These are phyloP conservation scores for Globisporangium paroecandrum DNA, from an alignment of 352 stramenopile genomes.

Conservation along the genomic window DNA sequence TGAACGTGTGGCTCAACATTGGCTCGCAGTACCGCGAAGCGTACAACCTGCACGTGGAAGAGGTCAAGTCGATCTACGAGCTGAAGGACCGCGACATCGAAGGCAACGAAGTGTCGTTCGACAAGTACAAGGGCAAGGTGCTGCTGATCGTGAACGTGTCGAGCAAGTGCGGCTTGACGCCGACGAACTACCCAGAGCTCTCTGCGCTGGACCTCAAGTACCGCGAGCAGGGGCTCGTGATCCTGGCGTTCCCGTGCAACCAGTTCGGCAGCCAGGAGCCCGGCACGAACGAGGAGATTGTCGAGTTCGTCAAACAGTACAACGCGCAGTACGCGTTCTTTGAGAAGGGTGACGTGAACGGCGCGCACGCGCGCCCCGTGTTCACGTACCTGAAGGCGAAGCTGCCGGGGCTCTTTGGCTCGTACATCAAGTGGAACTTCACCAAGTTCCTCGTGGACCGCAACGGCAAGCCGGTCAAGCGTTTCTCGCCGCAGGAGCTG, in stretches of 20 bases:
- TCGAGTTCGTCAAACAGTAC: conserved; percentile 44
- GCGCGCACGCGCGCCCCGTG: conserved; percentile 23
- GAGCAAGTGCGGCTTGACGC: conserved; percentile 44
- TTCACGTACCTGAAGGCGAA: conserved; percentile 31
- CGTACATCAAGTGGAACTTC: conserved; percentile 4
- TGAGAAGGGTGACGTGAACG: conserved; percentile 56
- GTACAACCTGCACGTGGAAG: conserved; percentile 18
- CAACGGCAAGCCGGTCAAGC: background rate
- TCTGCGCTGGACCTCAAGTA: conserved; percentile 16
- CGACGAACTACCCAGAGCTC: conserved; percentile 31
- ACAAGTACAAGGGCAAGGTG: conserved; percentile 4
- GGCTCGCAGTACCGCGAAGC: conserved; percentile 21
- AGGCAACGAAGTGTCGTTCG: conserved; percentile 27
- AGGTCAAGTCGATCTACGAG: conserved; percentile 44
- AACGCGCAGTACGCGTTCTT: conserved; percentile 48
- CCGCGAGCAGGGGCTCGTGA: conserved; percentile 26
- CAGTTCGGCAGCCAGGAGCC: conserved; percentile 55
- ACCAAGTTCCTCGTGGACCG: conserved; percentile 1
- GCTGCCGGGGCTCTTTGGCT: conserved; percentile 11
- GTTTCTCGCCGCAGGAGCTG: background rate
- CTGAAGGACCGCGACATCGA: conserved; percentile 42
- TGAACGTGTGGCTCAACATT: conserved; percentile 22
- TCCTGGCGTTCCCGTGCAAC: conserved; percentile 48
- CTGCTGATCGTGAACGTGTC: conserved; percentile 22
- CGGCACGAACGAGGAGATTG: conserved; percentile 43